These are phyloP conservation scores for Penicillium paxilli DNA, from an alignment of 495 filamentous ascomycete species.

Conservation along the genomic window DNA sequence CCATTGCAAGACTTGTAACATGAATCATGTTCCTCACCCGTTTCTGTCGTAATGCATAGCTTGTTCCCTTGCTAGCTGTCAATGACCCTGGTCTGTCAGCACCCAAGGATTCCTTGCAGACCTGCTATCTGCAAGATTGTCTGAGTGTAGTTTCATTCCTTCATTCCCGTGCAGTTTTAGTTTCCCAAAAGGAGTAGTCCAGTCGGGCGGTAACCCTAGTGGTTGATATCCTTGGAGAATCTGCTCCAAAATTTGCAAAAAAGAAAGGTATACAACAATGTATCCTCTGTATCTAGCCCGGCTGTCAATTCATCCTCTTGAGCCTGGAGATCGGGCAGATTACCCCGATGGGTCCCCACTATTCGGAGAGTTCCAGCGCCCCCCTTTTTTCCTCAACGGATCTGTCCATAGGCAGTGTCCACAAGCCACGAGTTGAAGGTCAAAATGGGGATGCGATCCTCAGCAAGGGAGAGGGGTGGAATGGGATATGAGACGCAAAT, in stretches of 20 bases:
- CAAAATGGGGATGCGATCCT: conserved; percentile 1
- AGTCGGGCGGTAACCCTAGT: no score
- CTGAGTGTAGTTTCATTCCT: no score
- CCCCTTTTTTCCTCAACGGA: conserved; percentile 12
- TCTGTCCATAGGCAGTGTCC: not conserved
- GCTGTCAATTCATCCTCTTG: conserved; percentile 35
- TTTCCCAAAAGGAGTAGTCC: no score
- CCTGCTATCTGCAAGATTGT: not conserved
- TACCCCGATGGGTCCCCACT: conserved; percentile 32
- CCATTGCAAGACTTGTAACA: conserved; percentile 4
- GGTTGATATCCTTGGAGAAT: no score
- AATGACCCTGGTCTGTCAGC: not conserved
- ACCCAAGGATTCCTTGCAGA: not conserved
- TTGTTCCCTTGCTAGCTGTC: conserved; percentile 1
- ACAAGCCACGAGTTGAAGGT: conserved; percentile 9
- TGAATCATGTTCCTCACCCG: conserved; percentile 10
- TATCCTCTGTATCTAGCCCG: conserved; percentile 7
- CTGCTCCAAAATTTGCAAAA: not conserved
- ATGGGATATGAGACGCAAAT: not conserved
- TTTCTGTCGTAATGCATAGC: conserved; percentile 14
- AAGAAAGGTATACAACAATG: not conserved
- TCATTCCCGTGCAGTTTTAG: no score
- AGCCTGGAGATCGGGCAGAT: conserved; percentile 37
- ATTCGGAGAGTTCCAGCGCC: conserved; percentile 21
- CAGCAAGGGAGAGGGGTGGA: not conserved